phyloP scores from a whole-genome alignment of 768 basidiomycete species.

The Pisolithus tinctorius region DNA sequence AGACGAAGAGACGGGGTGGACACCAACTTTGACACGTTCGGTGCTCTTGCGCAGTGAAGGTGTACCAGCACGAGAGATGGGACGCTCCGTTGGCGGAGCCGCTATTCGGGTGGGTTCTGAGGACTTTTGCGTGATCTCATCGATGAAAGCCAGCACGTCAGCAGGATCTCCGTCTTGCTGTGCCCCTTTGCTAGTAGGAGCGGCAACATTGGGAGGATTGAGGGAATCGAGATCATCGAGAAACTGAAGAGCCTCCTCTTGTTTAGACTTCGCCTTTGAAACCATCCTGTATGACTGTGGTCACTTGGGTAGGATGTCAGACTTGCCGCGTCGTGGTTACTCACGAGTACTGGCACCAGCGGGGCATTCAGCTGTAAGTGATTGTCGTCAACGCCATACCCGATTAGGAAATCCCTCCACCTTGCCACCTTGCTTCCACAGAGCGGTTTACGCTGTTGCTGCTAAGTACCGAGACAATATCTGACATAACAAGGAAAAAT shows the following conservation, averaged over 20 bases:
- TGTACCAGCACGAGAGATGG: slow-evolving; percentile 59
- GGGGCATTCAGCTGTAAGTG: no score
- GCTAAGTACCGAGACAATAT: background rate
- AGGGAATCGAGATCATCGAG: slow-evolving; percentile 77
- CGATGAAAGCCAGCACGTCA: slow-evolving; percentile 87
- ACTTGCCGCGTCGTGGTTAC: no score
- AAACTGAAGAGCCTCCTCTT: slow-evolving; percentile 86
- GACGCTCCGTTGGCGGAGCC: slow-evolving; percentile 47
- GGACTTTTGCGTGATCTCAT: slow-evolving; percentile 92
- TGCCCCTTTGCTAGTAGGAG: slow-evolving; percentile 13
- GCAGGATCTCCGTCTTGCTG: slow-evolving; percentile 59
- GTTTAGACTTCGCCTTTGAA: slow-evolving; percentile 62
- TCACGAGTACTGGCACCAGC: no score
- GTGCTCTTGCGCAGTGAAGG: slow-evolving; percentile 70
- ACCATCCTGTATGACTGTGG: slow-evolving; percentile 21
- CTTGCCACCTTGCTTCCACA: no score
- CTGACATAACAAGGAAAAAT: slow-evolving; percentile 6
- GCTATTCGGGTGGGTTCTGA: slow-evolving; percentile 65
- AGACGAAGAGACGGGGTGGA: slow-evolving; percentile 33
- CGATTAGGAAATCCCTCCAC: no score
- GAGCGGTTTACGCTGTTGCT: background rate
- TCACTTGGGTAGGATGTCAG: background rate
- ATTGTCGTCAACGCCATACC: no score
- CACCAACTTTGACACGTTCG: slow-evolving; percentile 66
- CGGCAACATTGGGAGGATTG: slow-evolving; percentile 13